phyloP scores from a whole-genome alignment of 2,329 filamentous ascomycete genomes.

The Fusarium robinianum region DNA sequence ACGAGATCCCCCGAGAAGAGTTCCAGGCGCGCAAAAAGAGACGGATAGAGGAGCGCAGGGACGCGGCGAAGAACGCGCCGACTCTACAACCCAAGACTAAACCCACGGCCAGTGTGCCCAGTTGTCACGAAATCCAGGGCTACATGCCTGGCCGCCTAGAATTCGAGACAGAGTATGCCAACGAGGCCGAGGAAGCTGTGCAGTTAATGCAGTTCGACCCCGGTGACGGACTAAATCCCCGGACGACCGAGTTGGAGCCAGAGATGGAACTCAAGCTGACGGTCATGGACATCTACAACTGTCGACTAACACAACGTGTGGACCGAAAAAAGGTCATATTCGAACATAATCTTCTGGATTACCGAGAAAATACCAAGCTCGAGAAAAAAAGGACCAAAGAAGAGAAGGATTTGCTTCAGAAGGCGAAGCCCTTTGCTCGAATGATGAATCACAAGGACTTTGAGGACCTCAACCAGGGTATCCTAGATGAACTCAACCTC shows the following conservation, averaged over 20 bases:
- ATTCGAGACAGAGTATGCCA: conserved; percentile 97
- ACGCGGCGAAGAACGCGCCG: conserved; percentile 81
- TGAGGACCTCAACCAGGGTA: conserved; percentile 78
- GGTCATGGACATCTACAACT: conserved; percentile 98
- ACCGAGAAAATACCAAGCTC: conserved; percentile 82
- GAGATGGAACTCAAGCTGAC: conserved; percentile 98
- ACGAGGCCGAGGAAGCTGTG: conserved; percentile 96
- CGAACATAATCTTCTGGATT: conserved; percentile 91
- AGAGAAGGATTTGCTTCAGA: conserved; percentile 87
- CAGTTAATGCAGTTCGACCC: conserved; percentile 99
- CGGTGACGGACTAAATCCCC: conserved; percentile 85
- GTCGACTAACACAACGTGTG: conserved; percentile 83
- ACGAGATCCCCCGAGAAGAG: conserved; percentile 83
- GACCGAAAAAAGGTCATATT: conserved; percentile 97
- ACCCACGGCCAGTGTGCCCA: conserved; percentile 90
- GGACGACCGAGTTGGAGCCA: conserved; percentile 84
- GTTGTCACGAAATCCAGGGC: conserved; percentile 96
- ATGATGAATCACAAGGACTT: conserved; percentile 97
- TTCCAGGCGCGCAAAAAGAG: conserved; percentile 93
- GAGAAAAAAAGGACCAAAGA: conserved; percentile 98
- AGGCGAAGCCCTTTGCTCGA: conserved; percentile 91
- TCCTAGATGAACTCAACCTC: conserved; percentile 89
- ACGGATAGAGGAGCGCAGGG: conserved; percentile 88
- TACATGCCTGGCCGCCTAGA: conserved; percentile 98
- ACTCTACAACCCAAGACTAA: conserved; percentile 90